These are phyloP conservation scores for Penicillium cinerascens DNA, from an alignment of 495 filamentous ascomycete genomes.

Conservation along the genomic window DNA sequence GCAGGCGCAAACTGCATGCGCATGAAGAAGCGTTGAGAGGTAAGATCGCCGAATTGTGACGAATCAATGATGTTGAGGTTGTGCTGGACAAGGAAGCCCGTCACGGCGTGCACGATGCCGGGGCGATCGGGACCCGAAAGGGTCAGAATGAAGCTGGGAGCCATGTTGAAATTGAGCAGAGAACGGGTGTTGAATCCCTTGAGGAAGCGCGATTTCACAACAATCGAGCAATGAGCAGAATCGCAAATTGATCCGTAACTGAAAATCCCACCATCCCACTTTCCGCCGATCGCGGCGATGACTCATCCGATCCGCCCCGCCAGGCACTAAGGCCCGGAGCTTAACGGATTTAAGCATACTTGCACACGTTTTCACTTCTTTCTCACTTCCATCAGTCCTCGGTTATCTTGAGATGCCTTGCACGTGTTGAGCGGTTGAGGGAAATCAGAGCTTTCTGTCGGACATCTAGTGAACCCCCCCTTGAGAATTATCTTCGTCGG, in stretches of 20 bases:
- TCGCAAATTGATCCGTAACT: background rate
- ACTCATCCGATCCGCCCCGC: conserved; percentile 12
- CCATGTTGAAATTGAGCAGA: conserved; percentile 28
- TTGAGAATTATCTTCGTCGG: background rate
- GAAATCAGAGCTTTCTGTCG: too few species aligned
- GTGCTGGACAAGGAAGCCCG: conserved; percentile 61
- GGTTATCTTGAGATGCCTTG: too few species aligned
- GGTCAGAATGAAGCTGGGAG: conserved; percentile 63
- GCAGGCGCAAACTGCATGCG: conserved; percentile 64
- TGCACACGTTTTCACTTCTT: background rate
- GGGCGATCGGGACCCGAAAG: conserved; percentile 71
- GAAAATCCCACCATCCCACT: conserved; percentile 9
- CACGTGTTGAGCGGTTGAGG: too few species aligned
- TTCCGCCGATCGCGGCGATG: conserved; percentile 11
- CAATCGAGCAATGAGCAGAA: too few species aligned
- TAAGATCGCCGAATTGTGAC: conserved; percentile 68
- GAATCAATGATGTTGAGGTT: conserved; percentile 71
- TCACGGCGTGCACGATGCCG: conserved; percentile 74
- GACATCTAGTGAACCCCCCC: too few species aligned
- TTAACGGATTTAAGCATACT: background rate
- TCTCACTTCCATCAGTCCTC: background rate
- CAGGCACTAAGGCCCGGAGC: background rate
- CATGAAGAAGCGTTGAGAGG: conserved; percentile 71
- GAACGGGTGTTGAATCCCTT: conserved; percentile 32
- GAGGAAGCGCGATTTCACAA: background rate